phyloP scores from a whole-genome alignment of 2,329 filamentous ascomycete genomes.

The Canariomyces notabilis region DNA sequence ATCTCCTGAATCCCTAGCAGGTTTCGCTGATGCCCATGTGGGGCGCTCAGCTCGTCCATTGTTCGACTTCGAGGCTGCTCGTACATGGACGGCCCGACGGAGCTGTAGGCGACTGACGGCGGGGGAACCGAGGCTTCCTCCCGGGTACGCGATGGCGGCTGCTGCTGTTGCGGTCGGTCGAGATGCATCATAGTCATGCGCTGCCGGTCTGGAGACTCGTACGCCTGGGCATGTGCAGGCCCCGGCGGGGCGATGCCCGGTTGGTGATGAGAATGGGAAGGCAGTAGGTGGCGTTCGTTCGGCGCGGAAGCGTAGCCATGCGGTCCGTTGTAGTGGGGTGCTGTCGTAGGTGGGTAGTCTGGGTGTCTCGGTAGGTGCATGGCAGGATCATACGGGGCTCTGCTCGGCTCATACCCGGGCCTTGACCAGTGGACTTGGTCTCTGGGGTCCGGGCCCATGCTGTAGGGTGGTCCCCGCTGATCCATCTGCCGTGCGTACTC shows the following conservation, averaged over 20 bases:
- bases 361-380: constrained; percentile 40
- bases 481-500: constrained; percentile 39
- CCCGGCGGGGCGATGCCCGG: constrained; percentile 29
- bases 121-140: constrained; percentile 46
- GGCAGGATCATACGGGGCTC: constrained; percentile 40
- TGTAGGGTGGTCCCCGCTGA: constrained; percentile 36
- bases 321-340: constrained; percentile 35
- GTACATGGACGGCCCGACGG: constrained; percentile 38
- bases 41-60: constrained; percentile 51
- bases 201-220: constrained; percentile 49
- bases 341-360: constrained; percentile 45
- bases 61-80: constrained; percentile 40
- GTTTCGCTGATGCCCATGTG: constrained; percentile 55
- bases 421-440: constrained; percentile 37
- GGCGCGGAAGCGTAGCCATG: constrained; percentile 32
- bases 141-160: constrained; percentile 36
- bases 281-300: constrained; percentile 37
- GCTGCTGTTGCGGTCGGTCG: constrained; percentile 31
- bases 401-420: constrained; percentile 38
- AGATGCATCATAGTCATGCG: constrained; percentile 37
- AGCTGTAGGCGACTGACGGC: constrained; percentile 46
- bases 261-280: constrained; percentile 32
- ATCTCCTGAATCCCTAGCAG: constrained; percentile 76
- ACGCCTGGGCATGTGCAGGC: constrained; percentile 34
- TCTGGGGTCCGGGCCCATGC: constrained; percentile 38